These are phyloP conservation scores for Geosiphon pyriformis DNA, from an alignment of 192 early-diverging fungal genomes.

Conservation along the genomic window DNA sequence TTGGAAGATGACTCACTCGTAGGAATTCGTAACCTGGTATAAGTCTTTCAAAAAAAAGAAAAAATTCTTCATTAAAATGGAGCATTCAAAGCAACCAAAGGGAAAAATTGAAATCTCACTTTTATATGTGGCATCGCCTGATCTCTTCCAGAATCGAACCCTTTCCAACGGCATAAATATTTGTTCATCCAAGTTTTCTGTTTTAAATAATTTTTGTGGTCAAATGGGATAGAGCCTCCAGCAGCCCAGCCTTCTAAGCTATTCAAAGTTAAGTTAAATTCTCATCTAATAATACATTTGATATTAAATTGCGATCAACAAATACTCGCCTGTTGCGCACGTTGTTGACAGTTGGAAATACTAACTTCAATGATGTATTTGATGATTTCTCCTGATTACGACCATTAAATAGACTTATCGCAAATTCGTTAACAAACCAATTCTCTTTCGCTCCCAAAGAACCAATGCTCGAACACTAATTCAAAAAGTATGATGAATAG, in stretches of 20 bases:
- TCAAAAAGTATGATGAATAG: not conserved
- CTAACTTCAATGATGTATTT: constrained; percentile 33
- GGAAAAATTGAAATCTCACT: constrained; percentile 29
- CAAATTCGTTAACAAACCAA: constrained; percentile 56
- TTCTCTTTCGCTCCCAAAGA: constrained; percentile 46
- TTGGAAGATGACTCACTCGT: constrained; percentile 30
- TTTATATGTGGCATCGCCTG: constrained; percentile 68
- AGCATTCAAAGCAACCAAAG: constrained; percentile 17
- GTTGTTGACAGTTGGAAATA: constrained; percentile 59
- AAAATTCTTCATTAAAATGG: not conserved
- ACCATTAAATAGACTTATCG: constrained; percentile 30
- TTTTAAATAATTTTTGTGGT: constrained; percentile 42
- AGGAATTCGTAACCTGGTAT: too few relatives aligned
- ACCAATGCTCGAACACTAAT: constrained; percentile 58
- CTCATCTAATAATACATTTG: not conserved
- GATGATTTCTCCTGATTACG: constrained; percentile 22
- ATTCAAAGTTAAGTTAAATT: not conserved
- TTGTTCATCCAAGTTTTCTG: constrained; percentile 48
- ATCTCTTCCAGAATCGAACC: constrained; percentile 41
- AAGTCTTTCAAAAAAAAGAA: constrained; percentile 25
- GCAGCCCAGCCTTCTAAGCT: constrained; percentile 59
- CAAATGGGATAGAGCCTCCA: constrained; percentile 36
- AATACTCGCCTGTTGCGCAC: constrained; percentile 40
- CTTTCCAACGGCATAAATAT: constrained; percentile 48
- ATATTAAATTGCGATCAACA: not conserved